Conservation (phyloP, 2,329 filamentous ascomycete genomes). For the Magnaporthiopsis poae region DNA sequence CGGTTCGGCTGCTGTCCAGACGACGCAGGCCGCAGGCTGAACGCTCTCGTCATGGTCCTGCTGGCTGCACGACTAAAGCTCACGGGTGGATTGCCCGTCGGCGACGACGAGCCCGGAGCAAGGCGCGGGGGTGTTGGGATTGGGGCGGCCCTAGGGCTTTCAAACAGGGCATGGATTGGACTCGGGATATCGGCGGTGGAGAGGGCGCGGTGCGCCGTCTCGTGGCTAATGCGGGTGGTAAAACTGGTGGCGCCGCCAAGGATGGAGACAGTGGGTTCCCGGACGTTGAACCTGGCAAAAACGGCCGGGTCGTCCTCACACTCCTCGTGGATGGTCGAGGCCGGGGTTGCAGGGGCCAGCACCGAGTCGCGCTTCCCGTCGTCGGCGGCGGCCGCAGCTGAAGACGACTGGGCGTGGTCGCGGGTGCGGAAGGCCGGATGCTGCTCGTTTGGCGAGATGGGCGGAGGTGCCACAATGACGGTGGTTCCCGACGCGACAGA, state of each 20-base stretch:
- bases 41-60: slow-evolving; percentile 10
- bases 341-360: slow-evolving; percentile 25
- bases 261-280: slow-evolving; percentile 19
- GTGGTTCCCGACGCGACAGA: slow-evolving; percentile 15
- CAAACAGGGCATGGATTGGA: slow-evolving; percentile 6
- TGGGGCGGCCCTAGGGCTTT: slow-evolving; percentile 9
- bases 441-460: slow-evolving; percentile 38
- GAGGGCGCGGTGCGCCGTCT: slow-evolving; percentile 8
- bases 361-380: slow-evolving; percentile 47
- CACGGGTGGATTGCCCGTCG: slow-evolving; percentile 7
- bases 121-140: slow-evolving; percentile 11
- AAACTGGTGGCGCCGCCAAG: slow-evolving; percentile 18
- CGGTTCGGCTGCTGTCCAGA: slow-evolving; percentile 6
- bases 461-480: slow-evolving; percentile 26
- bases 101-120: slow-evolving; percentile 9
- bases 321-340: slow-evolving; percentile 32
- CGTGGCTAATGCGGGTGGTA: slow-evolving; percentile 4
- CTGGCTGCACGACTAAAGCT: slow-evolving; percentile 7
- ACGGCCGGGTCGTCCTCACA: slow-evolving; percentile 15
- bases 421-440: slow-evolving; percentile 42
- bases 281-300: slow-evolving; percentile 13
- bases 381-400: slow-evolving; percentile 22
- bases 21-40: slow-evolving; percentile 8
- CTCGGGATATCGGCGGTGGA: slow-evolving; percentile 8
- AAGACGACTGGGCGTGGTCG: slow-evolving; percentile 16